Evolutionary conservation across 257 asterid species (phyloP), one percentile per base, ranked within the genome.

Genomic region (Nicotiana otophora): DNA sequence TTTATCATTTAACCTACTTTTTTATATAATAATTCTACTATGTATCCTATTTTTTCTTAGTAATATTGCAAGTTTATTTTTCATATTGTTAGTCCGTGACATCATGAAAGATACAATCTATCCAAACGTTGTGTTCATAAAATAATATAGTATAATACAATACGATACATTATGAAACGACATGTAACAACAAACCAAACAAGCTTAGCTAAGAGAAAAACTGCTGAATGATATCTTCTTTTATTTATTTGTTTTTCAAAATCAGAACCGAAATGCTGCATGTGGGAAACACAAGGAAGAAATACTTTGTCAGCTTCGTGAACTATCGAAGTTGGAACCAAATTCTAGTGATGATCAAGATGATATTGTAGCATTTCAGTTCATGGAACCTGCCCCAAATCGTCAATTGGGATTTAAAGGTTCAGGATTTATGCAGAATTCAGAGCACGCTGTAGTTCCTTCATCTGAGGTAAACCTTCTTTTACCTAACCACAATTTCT

Each of bases 281-380:
- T 96, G 97, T 84, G 99, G 99, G 28, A 89, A 88, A 85, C 87
- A 94, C 88, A 96, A 92, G 84, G 97, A 89, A 83, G 98, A 94
- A 63, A 90, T 96, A 75, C 90, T 94, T 69, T 1, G 57, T 86
- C 99, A 96, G 84, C 95, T 96, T 46, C 97, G 92, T 5, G 91
- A 89, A 83, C 82, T 94, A 92, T 93, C 94, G 0, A 91, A 87
- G 82, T 78, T 84, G 69, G 98, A 93, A 84, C 94, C 98, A 30
- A 84, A 86, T 87, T 84, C 87, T 81, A 78, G 54, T 80, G 92
- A 86, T 74, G 90, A 84, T 46, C 87, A 90, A 54, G 90, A 77
- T 77, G 94, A 87, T 67, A 57, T 82, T 42, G 92, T 89, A 63
- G 90, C 81, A 63, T 70, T 65, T 88, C 88, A 87, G 70, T 42